Percentiles rank a stretch among this genome's conserved stretches.
phyloP scores from a whole-genome alignment of 225 moss, liverwort and hornwort genomes.

The Bryoerythrophyllum caledonicum region DNA sequence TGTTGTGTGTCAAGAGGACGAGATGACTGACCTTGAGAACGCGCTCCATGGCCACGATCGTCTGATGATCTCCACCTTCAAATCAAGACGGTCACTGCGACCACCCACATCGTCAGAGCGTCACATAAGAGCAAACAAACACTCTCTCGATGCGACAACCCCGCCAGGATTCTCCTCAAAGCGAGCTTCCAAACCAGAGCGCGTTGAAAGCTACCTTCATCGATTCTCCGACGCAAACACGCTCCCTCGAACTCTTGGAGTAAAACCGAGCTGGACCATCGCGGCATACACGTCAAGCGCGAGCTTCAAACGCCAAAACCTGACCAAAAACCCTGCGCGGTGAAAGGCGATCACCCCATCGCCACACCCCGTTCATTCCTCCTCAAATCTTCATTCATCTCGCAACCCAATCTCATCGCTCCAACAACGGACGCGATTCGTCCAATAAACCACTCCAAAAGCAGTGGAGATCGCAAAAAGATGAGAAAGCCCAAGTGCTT shows the following conservation, averaged over 20 bases:
- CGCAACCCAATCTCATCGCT: slow-evolving; percentile 11
- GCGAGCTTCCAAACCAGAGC: not conserved
- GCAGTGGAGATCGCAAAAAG: not conserved
- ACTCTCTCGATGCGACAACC: not conserved
- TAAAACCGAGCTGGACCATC: not conserved
- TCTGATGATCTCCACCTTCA: not conserved
- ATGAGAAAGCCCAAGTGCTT: too few species aligned
- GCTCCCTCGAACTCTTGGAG: not conserved
- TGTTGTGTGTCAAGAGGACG: not conserved
- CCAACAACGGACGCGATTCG: not conserved
- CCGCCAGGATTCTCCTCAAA: not conserved
- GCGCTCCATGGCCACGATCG: slow-evolving; percentile 52
- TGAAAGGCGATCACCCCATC: not conserved
- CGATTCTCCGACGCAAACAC: not conserved
- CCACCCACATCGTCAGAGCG: not conserved
- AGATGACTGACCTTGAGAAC: slow-evolving; percentile 47
- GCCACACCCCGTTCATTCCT: not conserved
- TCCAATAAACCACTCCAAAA: not conserved
- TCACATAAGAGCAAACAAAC: not conserved
- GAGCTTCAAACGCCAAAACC: not conserved
- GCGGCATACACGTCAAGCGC: not conserved
- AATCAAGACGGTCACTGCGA: not conserved
- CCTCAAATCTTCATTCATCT: not conserved
- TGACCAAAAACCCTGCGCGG: not conserved
- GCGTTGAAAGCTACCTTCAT: not conserved